These are phyloP conservation scores for Anisogramma anomala DNA, from an alignment of 2,329 filamentous ascomycete species.

Conservation along the genomic window DNA sequence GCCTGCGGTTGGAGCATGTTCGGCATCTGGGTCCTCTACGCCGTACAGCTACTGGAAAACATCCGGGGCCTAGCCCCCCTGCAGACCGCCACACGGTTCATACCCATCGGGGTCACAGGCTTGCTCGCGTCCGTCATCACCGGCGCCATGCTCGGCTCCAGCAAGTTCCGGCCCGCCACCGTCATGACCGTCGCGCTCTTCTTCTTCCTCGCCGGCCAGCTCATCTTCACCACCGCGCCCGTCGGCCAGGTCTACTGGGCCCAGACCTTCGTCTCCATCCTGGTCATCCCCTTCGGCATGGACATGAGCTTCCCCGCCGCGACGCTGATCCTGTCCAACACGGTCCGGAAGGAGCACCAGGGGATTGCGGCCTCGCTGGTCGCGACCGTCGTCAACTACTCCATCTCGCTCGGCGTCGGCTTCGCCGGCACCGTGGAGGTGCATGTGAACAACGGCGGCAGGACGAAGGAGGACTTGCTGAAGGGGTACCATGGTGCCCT, in stretches of 20 bases:
- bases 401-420: conserved; percentile 42
- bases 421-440: conserved; percentile 43
- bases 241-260: conserved; percentile 41
- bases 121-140: conserved; percentile 24
- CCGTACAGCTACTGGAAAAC: conserved; percentile 37
- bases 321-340: conserved; percentile 39
- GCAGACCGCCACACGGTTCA: conserved; percentile 22
- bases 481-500: conserved; percentile 16
- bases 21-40: conserved; percentile 42
- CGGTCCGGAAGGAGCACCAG: conserved; percentile 20
- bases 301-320: conserved; percentile 45
- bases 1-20: conserved; percentile 44
- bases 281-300: conserved; percentile 40
- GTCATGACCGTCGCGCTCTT: conserved; percentile 19
- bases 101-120: conserved; percentile 19
- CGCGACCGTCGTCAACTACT: conserved; percentile 46
- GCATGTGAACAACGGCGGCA: conserved; percentile 24
- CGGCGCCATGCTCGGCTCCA: conserved; percentile 22
- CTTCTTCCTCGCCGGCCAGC: conserved; percentile 18
- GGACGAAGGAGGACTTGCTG: conserved; percentile 15
- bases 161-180: conserved; percentile 18
- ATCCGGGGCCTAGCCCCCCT: conserved; percentile 22
- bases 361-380: conserved; percentile 32
- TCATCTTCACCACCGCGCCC: conserved; percentile 24
- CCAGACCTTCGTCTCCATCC: conserved; percentile 36